phyloP scores from a whole-genome alignment of 2,329 filamentous ascomycete species.

The Paraconiothyrium sp. region DNA sequence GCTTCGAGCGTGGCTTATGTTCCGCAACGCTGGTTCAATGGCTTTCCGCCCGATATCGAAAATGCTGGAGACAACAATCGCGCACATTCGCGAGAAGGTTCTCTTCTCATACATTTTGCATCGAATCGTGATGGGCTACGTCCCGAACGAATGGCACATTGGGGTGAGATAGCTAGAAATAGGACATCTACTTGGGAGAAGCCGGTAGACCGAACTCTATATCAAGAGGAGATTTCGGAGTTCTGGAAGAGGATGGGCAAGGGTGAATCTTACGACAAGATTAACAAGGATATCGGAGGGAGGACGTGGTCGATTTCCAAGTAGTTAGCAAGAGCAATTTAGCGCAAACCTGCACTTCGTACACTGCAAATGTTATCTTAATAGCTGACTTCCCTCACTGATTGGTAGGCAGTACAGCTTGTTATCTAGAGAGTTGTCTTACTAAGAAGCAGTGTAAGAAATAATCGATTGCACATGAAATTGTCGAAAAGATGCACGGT shows the following conservation, averaged over 20 bases:
- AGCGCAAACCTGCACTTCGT: neutral
- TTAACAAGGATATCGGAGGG: conserved; percentile 23
- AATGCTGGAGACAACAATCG: neutral
- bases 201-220: conserved; percentile 22
- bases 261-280: conserved; percentile 21
- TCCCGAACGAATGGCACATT: conserved; percentile 28
- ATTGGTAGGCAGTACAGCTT: too few relatives aligned
- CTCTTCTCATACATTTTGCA: conserved; percentile 27
- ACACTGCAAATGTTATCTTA: too few relatives aligned
- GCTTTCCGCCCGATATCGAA: conserved; percentile 27
- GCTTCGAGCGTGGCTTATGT: conserved; percentile 29
- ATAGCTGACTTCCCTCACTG: too few relatives aligned
- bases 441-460: too few relatives aligned
- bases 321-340: neutral
- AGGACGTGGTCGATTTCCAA: conserved; percentile 4
- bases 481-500: too few relatives aligned
- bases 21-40: conserved; percentile 44
- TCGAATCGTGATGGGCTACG: conserved; percentile 26
- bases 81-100: conserved; percentile 19
- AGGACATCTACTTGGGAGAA: conserved; percentile 25
- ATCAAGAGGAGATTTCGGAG: conserved; percentile 25
- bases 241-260: conserved; percentile 25
- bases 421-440: too few relatives aligned
- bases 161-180: conserved; percentile 21
- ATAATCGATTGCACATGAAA: too few relatives aligned